A percentile compares a stretch with the other conserved stretches of the same genome.
These are phyloP conservation scores for Candida endomychidarum DNA, from an alignment of 805 yeast species.

Conservation along the genomic window DNA sequence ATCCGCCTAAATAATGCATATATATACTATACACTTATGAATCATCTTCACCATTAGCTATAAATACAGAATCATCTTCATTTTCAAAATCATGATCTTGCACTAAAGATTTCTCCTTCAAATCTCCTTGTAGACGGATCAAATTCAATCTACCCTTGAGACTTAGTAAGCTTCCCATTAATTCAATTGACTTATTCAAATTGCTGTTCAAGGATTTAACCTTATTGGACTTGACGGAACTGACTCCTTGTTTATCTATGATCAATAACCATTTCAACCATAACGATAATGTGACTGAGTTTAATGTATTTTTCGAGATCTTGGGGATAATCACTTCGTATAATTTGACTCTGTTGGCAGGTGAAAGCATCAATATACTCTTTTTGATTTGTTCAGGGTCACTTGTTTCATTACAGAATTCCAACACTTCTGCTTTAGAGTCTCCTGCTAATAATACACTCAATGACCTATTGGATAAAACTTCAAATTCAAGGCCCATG, in stretches of 20 bases:
- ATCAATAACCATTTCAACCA: constrained; percentile 87
- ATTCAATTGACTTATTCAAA: constrained; percentile 53
- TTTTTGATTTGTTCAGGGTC: constrained; percentile 32
- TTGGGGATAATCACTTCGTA: constrained; percentile 28
- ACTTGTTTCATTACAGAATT: constrained; percentile 21
- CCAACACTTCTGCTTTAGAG: background rate
- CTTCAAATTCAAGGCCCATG: background rate
- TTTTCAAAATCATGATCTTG: constrained; percentile 21
- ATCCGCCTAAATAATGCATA: too few relatives aligned
- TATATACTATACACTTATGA: background rate
- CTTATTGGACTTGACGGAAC: constrained; percentile 4
- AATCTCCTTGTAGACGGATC: constrained; percentile 68
- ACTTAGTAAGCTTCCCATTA: constrained; percentile 67
- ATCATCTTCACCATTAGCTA: constrained; percentile 44
- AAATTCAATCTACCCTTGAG: constrained; percentile 85
- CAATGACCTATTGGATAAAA: background rate
- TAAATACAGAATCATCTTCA: constrained; percentile 31
- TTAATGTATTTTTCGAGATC: constrained; percentile 30
- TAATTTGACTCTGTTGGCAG: constrained; percentile 27
- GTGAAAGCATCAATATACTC: constrained; percentile 34
- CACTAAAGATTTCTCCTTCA: constrained; percentile 44
- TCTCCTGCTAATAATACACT: background rate
- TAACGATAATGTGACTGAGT: constrained; percentile 30
- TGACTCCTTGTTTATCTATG: constrained; percentile 33
- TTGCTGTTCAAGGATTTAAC: constrained; percentile 54